phyloP scores from a whole-genome alignment of 306 rosid species.

The Carpinus viminea region DNA sequence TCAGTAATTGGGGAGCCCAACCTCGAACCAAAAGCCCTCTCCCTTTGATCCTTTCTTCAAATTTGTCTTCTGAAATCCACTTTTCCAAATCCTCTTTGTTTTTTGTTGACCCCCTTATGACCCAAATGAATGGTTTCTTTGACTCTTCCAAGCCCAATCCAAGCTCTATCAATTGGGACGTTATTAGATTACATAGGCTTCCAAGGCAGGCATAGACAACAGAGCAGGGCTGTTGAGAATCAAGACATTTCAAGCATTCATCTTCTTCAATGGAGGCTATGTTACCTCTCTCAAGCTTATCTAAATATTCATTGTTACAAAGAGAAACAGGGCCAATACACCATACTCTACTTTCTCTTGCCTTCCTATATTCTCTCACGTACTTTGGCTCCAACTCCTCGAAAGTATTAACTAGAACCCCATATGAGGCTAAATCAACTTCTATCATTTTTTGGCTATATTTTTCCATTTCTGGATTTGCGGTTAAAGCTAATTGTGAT shows the following conservation, averaged over 20 bases:
- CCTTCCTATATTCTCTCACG: constrained; percentile 41
- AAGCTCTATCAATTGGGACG: constrained; percentile 35
- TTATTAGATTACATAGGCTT: constrained; percentile 24
- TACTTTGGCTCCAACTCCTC: constrained; percentile 49
- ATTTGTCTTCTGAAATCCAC: constrained; percentile 35
- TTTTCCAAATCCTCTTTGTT: constrained; percentile 34
- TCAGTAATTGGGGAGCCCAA: constrained; percentile 63
- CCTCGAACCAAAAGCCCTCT: constrained; percentile 45
- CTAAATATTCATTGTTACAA: constrained; percentile 38
- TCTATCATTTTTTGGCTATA: background rate
- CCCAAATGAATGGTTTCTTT: constrained; percentile 43
- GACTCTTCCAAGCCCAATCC: constrained; percentile 40
- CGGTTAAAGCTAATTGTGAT: constrained; percentile 9
- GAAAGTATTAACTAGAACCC: constrained; percentile 29
- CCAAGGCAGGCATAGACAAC: constrained; percentile 60
- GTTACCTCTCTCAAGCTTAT: constrained; percentile 59
- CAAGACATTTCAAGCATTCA: constrained; percentile 47
- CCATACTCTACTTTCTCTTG: constrained; percentile 46
- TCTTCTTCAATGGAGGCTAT: constrained; percentile 31
- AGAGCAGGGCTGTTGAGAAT: constrained; percentile 27
- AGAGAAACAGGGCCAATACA: constrained; percentile 45
- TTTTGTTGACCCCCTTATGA: background rate
- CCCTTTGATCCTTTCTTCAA: constrained; percentile 43
- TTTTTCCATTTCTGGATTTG: background rate
- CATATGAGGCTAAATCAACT: constrained; percentile 23